phyloP scores from a whole-genome alignment of 352 stramenopile genomes.

The Pythium dissimile region DNA sequence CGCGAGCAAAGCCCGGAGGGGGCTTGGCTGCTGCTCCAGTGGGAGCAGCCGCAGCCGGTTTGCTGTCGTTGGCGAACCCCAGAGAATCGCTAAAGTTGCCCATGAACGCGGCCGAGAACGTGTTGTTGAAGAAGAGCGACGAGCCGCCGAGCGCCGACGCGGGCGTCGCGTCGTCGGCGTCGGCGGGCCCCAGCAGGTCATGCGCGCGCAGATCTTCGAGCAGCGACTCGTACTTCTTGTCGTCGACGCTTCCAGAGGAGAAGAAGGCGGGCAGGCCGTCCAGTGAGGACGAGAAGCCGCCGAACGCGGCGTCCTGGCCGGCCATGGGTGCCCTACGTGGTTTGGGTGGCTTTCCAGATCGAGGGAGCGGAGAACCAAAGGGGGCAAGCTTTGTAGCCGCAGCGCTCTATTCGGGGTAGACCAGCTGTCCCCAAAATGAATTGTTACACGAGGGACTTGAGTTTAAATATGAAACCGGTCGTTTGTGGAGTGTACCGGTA shows the following conservation, averaged over 20 bases:
- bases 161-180: slow-evolving; percentile 26
- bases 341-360: too few species aligned
- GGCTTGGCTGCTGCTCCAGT: slow-evolving; percentile 18
- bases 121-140: slow-evolving; percentile 84
- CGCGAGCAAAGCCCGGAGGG: slow-evolving; percentile 51
- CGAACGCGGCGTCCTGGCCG: slow-evolving; percentile 20
- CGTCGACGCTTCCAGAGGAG: slow-evolving; percentile 71
- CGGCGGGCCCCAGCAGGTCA: slow-evolving; percentile 72
- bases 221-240: slow-evolving; percentile 86
- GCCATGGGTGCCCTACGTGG: slow-evolving; percentile 5
- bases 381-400: too few species aligned
- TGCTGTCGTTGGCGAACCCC: slow-evolving; percentile 1
- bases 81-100: slow-evolving; percentile 60
- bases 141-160: slow-evolving; percentile 33
- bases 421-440: too few species aligned
- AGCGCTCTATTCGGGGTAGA: too few species aligned
- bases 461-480: too few species aligned
- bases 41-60: not conserved
- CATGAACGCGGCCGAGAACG: slow-evolving; percentile 83
- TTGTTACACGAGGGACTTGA: too few species aligned
- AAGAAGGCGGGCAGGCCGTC: slow-evolving; percentile 75
- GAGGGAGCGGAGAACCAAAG: too few species aligned
- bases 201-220: slow-evolving; percentile 81
- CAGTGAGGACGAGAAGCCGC: slow-evolving; percentile 29
- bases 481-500: too few species aligned